Conservation (phyloP, 495 filamentous ascomycete genomes). For the Echria macrotheca region DNA sequence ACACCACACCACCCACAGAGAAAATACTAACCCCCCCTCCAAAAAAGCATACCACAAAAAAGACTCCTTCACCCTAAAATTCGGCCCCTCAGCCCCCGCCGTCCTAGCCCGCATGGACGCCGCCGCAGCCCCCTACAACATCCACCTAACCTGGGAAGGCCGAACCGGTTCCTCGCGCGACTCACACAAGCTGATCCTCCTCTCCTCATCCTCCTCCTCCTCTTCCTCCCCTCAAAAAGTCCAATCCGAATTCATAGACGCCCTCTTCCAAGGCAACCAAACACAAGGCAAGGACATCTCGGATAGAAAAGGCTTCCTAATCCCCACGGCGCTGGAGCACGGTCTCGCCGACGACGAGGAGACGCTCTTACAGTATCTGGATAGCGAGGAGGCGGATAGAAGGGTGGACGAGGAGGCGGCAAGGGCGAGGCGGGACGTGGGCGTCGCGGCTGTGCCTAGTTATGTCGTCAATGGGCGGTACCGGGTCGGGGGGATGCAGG, state of each 20-base stretch:
- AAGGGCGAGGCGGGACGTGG: slow-evolving; percentile 39
- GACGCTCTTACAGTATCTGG: slow-evolving; percentile 56
- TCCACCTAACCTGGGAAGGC: slow-evolving; percentile 66
- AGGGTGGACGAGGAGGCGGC: slow-evolving; percentile 25
- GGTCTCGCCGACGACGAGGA: slow-evolving; percentile 44
- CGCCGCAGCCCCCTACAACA: slow-evolving; percentile 38
- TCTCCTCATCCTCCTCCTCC: slow-evolving; percentile 46
- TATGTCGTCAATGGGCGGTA: slow-evolving; percentile 64
- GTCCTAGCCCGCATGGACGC: slow-evolving; percentile 16
- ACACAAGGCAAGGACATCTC: slow-evolving; percentile 72
- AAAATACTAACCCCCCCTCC: neutral
- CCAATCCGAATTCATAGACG: slow-evolving; percentile 60
- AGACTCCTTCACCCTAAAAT: slow-evolving; percentile 6
- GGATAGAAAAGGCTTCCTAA: slow-evolving; percentile 47
- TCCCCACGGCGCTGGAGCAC: slow-evolving; percentile 49
- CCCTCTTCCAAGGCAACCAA: slow-evolving; percentile 65
- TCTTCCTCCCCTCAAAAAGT: neutral
- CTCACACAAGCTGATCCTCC: slow-evolving; percentile 70
- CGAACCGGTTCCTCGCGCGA: slow-evolving; percentile 69
- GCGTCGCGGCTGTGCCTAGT: slow-evolving; percentile 70
- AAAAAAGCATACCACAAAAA: slow-evolving; percentile 13
- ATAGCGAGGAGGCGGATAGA: slow-evolving; percentile 36
- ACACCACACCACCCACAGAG: no score
- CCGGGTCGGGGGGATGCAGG: slow-evolving; percentile 64
- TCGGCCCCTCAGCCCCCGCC: slow-evolving; percentile 13